Evolutionary conservation across 495 filamentous ascomycete genomes (phyloP), one percentile per base, ranked within the genome.

Genomic region (Baudoinia panamericana): DNA sequence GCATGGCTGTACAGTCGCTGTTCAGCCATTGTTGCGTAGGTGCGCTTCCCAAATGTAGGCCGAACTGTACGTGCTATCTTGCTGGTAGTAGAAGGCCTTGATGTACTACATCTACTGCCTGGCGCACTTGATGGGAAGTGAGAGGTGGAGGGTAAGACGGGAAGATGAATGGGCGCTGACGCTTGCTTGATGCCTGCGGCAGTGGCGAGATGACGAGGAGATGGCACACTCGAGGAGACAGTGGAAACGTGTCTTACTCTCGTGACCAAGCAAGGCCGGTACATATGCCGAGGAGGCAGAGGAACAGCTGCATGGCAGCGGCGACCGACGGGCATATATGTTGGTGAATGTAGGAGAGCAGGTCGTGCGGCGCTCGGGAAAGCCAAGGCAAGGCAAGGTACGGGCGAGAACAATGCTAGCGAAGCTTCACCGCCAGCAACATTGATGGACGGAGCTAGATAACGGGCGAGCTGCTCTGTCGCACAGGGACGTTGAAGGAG

Each of bases 211-310:
- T 51, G 50, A 11, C 42, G 50, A 24, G 52, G 34, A 33, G 51
- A 41, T 23, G 47, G 39, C 49, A 56, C 55, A 43, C 36, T 43
- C 35, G 51, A 37, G 48, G 44, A 43, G 42, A 45, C 39, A 41
- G 17, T 6, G 45, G 36, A 31, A 43, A 10, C 30, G 16, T 18
- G 12, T 33, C 39, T 41, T 41, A 41, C 39, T 31, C 12, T 41
- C 15, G 39, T 21, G 23, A 41, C 39, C 26, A 32, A 21, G 24
- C 39, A 5, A 41, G 13, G n/a, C n/a, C n/a, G n/a, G n/a, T n/a
- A n/a, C n/a, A n/a, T 33, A 16, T 15, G 17, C 9, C 15, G 30
- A 33, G 30, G 8, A 33, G 30, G 17, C 30, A 9, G 6, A 33
- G 7, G 30, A 33, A 5, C 30, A 12, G 11, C 30, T 33, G 30